Evolutionary conservation across 208 protist genomes (phyloP).

Genomic region (Leishmania tropica): DNA sequence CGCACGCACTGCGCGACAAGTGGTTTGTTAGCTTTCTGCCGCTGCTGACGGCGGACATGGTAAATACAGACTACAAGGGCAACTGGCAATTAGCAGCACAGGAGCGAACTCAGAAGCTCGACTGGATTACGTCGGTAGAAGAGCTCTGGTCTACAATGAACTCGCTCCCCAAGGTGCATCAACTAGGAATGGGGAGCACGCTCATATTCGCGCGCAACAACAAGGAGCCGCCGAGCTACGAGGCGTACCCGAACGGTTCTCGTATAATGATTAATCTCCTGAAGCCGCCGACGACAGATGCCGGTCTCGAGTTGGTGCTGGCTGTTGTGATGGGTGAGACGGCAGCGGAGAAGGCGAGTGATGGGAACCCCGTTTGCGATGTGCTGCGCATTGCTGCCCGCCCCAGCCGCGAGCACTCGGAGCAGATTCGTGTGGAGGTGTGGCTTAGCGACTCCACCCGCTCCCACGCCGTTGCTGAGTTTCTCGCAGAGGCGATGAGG

Average conservation of each 20-base stretch:
- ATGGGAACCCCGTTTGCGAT: constrained; percentile 75
- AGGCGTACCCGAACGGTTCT: constrained; percentile 85
- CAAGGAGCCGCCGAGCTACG: constrained; percentile 84
- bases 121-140: constrained; percentile 86
- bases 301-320: constrained; percentile 70
- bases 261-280: constrained; percentile 77
- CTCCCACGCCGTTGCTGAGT: constrained; percentile 49
- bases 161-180: constrained; percentile 83
- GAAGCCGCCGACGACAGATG: constrained; percentile 61
- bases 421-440: constrained; percentile 81
- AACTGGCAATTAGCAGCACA: constrained; percentile 87
- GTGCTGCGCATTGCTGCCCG: constrained; percentile 80
- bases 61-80: constrained; percentile 77
- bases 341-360: constrained; percentile 55
- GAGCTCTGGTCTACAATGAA: constrained; percentile 92
- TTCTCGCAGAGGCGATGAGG: constrained; percentile 55
- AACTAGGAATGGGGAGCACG: constrained; percentile 77
- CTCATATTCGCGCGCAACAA: constrained; percentile 86
- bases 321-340: constrained; percentile 78
- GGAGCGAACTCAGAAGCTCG: constrained; percentile 71
- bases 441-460: constrained; percentile 83
- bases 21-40: constrained; percentile 91
- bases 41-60: constrained; percentile 65
- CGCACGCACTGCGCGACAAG: constrained; percentile 70
- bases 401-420: constrained; percentile 61